A percentile compares a stretch with the other conserved stretches of the same genome.
Conservation (phyloP, 352 stramenopile species). For the Globisporangium abappressorium region DNA sequence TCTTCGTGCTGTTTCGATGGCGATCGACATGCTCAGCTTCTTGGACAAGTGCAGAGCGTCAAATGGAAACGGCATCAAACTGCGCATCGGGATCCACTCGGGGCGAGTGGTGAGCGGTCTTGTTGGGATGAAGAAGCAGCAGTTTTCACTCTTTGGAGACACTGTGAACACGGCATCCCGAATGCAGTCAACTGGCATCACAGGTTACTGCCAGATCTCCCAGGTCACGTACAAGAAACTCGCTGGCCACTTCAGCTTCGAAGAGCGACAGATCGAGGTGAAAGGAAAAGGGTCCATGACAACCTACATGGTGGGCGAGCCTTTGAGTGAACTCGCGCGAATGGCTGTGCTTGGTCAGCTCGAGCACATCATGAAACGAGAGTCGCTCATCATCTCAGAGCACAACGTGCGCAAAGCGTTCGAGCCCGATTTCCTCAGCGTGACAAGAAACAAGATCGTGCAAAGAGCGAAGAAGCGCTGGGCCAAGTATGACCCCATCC, state of each 20-base stretch:
- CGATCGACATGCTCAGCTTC: constrained; percentile 68
- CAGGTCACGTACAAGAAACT: constrained; percentile 85
- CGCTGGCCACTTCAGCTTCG: constrained; percentile 66
- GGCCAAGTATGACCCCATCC: constrained; percentile 57
- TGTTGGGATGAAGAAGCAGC: constrained; percentile 90
- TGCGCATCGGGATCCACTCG: constrained; percentile 90
- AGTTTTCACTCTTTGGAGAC: constrained; percentile 93
- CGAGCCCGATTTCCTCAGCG: constrained; percentile 51
- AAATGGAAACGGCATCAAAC: constrained; percentile 82
- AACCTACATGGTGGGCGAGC: constrained; percentile 78
- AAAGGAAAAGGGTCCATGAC: constrained; percentile 88
- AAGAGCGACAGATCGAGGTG: constrained; percentile 77
- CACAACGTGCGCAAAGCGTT: constrained; percentile 37
- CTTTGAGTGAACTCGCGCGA: constrained; percentile 56
- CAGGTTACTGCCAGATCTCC: constrained; percentile 75
- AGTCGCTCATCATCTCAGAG: constrained; percentile 59
- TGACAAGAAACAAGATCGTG: constrained; percentile 47
- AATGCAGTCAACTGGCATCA: constrained; percentile 89
- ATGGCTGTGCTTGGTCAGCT: constrained; percentile 59
- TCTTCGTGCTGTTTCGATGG: constrained; percentile 71
- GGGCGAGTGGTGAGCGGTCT: constrained; percentile 86
- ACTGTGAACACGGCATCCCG: constrained; percentile 88
- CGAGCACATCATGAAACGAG: constrained; percentile 62
- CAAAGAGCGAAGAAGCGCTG: constrained; percentile 49
- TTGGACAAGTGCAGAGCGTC: constrained; percentile 71